Base-by-base conservation (phyloP, 768 basidiomycete genomes). In the Lactarius sanguifluus region DNA sequence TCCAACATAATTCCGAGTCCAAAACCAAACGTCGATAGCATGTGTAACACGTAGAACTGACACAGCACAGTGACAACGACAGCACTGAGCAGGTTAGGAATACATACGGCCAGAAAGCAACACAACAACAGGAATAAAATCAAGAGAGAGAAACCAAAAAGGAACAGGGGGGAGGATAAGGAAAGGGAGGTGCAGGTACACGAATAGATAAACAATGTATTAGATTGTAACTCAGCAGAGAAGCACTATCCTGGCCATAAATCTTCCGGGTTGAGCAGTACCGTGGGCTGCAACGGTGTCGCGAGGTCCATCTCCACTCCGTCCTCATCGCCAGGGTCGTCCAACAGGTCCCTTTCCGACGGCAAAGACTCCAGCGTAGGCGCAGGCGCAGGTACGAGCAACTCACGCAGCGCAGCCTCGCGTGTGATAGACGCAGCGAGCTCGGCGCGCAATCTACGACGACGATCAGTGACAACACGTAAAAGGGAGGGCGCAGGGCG, bases 281-380 rank as follows among this genome's bases (percentile, higher is more conserved):
- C 57, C 6, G 67, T 64, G 23, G 70, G 70, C 34, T 69, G 70
- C 25, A 71, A 56, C 5, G 70, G 70, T 16, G 70, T 69, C 28
- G 70, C 70, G 52, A 71, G 70, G 20, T 69, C 70, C 70, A 71
- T 71, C 18, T 68, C 52, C 43, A 61, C 62, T 16, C 65, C 59
- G 1, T 69, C 65, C 13, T 69, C 62, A 25, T 32, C 61, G 56
- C 58, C 61, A 56, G 55, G 62, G 34, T 36, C 38, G 36, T 40
- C 57, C 20, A 65, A 62, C 20, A 60, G 32, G 40, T 60, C 67
- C 20, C 59, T 23, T 32, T 61, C 68, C 43, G 55, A 28, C 16
- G 66, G 66, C 32, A 40, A 43, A 1, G 36, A 20, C 7, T 12
- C 50, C 2, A 32, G 54, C 20, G 58, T 47, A 16, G 41, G 25